Evolutionary conservation across 2,329 filamentous ascomycete genomes (phyloP).

Genomic region (Exophiala sideris): DNA sequence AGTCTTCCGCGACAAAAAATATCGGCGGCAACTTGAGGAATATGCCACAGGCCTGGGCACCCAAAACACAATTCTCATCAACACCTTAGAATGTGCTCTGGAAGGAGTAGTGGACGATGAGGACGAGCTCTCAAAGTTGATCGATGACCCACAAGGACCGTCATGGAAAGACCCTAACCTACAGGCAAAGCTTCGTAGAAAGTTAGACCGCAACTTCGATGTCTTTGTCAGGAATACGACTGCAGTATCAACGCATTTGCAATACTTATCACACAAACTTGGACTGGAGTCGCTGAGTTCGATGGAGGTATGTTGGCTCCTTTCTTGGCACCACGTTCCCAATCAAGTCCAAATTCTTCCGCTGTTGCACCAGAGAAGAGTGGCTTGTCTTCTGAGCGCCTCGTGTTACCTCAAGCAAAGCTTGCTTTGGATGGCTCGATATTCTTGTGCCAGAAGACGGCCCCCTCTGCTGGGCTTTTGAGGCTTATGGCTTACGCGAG

Average conservation of each 20-base stretch:
- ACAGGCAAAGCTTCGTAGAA: conserved; percentile 6
- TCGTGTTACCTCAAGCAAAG: too few relatives aligned
- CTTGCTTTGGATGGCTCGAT: too few relatives aligned
- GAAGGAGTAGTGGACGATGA: conserved; percentile 18
- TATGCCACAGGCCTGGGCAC: conserved; percentile 17
- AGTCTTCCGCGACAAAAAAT: conserved; percentile 3
- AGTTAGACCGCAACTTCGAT: conserved; percentile 16
- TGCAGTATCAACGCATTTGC: conserved; percentile 1
- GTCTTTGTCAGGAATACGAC: conserved; percentile 18
- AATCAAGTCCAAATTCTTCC: too few relatives aligned
- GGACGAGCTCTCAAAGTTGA: conserved; percentile 14
- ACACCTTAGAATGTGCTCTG: conserved; percentile 22
- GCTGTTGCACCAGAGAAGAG: too few relatives aligned
- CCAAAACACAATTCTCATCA: conserved; percentile 17
- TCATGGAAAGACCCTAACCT: conserved; percentile 16
- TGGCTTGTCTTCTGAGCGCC: too few relatives aligned
- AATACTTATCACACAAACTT: background rate
- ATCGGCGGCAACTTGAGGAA: conserved; percentile 17
- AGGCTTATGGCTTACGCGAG: too few relatives aligned
- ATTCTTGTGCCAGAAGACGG: too few relatives aligned
- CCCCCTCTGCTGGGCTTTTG: too few relatives aligned
- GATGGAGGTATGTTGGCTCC: background rate
- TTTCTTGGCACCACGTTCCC: too few relatives aligned
- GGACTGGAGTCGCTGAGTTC: background rate
- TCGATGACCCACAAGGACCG: conserved; percentile 13